phyloP scores from a whole-genome alignment of 495 filamentous ascomycete species.

The Neurospora discreta region DNA sequence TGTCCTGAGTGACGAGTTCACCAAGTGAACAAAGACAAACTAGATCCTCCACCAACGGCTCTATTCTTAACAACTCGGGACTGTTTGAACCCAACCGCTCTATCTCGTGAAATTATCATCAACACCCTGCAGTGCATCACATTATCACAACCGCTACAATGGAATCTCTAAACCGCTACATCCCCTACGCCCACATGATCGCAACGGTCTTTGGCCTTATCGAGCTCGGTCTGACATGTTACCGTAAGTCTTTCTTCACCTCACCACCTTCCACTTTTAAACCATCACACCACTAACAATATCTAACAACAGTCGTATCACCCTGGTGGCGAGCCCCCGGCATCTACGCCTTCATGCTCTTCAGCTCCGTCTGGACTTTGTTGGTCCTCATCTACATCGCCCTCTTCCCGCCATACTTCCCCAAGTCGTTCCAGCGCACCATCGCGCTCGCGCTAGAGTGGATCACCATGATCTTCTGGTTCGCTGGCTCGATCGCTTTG shows the following conservation, averaged over 20 bases:
- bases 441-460: conserved; percentile 53
- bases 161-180: conserved; percentile 23
- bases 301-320: conserved; percentile 20
- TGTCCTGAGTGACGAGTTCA: not conserved
- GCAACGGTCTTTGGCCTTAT: conserved; percentile 59
- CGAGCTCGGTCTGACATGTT: conserved; percentile 59
- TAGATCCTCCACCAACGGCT: not conserved
- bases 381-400: conserved; percentile 57
- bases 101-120: not conserved
- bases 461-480: conserved; percentile 81
- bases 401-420: conserved; percentile 49
- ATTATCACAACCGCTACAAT: not conserved
- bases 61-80: not conserved
- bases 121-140: not conserved
- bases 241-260: conserved; percentile 42
- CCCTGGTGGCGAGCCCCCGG: conserved; percentile 27
- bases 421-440: conserved; percentile 45
- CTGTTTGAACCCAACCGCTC: not conserved
- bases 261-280: not conserved
- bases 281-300: conserved; percentile 6
- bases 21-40: not conserved
- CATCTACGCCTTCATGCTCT: conserved; percentile 60
- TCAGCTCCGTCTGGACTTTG: conserved; percentile 60
- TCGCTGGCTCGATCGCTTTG: conserved; percentile 67
- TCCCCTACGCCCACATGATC: conserved; percentile 51